Percentiles rank a stretch among this genome's conserved stretches.
phyloP scores from a whole-genome alignment of 148 eudicot species.

The Linanthus parryae region DNA sequence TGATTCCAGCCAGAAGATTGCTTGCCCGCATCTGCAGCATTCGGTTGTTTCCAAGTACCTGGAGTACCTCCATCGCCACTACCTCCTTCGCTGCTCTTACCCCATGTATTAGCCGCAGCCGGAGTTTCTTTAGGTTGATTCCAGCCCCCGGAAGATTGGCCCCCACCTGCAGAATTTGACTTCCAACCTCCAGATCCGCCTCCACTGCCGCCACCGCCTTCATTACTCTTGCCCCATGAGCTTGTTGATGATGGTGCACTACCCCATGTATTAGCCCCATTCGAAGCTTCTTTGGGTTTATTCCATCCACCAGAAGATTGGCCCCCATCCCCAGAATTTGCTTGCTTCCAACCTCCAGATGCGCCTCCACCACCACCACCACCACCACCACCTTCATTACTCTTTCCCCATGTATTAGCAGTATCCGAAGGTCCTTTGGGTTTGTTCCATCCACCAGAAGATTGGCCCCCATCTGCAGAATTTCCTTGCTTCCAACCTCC shows the following conservation, averaged over 20 bases:
- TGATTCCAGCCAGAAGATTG: neutral
- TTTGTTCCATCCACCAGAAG: neutral
- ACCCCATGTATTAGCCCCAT: neutral
- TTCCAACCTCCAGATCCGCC: no score
- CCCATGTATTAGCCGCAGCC: neutral
- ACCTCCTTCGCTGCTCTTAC: neutral
- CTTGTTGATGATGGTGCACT: neutral
- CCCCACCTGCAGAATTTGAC: neutral
- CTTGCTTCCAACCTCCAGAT: conserved; percentile 1
- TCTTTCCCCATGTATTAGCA: neutral
- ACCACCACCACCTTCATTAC: neutral
- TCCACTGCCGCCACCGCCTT: neutral
- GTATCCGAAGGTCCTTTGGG: neutral
- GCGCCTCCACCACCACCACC: neutral
- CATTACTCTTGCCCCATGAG: neutral
- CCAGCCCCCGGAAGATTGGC: neutral
- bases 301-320: neutral
- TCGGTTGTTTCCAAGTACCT: neutral
- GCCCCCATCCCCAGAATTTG: neutral
- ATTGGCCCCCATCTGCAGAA: neutral
- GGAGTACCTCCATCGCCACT: neutral
- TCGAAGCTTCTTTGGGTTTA: neutral
- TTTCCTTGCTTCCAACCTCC: conserved; percentile 3
- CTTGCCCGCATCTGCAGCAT: neutral
- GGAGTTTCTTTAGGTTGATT: neutral